Conservation (phyloP, 768 basidiomycete species). For the Mrakia frigida region DNA sequence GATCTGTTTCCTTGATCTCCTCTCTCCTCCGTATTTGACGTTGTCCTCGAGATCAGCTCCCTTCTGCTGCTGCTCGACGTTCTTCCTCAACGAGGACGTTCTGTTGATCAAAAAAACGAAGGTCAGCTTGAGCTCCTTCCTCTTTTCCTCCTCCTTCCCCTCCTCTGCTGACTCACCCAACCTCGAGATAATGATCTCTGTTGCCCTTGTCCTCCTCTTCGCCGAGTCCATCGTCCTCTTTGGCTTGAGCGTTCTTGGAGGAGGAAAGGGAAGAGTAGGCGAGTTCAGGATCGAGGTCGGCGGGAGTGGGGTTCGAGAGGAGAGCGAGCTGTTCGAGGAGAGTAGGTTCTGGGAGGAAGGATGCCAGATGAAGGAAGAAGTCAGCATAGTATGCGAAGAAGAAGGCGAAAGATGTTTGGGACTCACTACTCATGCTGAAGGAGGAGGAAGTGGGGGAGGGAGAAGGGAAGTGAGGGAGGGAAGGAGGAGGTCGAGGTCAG, state of each 20-base stretch:
- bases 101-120: not conserved
- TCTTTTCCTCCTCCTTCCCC: not conserved
- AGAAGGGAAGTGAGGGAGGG: not conserved
- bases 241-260: conserved; percentile 23
- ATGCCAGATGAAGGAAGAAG: not conserved
- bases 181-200: conserved; percentile 27
- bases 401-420: not conserved
- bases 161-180: conserved; percentile 27
- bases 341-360: conserved; percentile 23
- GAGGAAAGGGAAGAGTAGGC: conserved; percentile 30
- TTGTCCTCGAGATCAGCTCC: conserved; percentile 14
- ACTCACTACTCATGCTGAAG: not conserved
- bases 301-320: conserved; percentile 26
- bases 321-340: conserved; percentile 32
- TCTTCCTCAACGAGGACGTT: conserved; percentile 9
- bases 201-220: conserved; percentile 11
- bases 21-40: conserved; percentile 27
- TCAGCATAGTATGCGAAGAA: not conserved
- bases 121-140: not conserved
- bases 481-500: not conserved
- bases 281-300: conserved; percentile 31
- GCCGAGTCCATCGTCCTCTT: conserved; percentile 12
- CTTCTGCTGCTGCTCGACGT: conserved; percentile 16
- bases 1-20: conserved; percentile 22
- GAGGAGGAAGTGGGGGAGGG: not conserved